Evolutionary conservation across 495 filamentous ascomycete genomes (phyloP).

Genomic region (Geoglossum glabrum): DNA sequence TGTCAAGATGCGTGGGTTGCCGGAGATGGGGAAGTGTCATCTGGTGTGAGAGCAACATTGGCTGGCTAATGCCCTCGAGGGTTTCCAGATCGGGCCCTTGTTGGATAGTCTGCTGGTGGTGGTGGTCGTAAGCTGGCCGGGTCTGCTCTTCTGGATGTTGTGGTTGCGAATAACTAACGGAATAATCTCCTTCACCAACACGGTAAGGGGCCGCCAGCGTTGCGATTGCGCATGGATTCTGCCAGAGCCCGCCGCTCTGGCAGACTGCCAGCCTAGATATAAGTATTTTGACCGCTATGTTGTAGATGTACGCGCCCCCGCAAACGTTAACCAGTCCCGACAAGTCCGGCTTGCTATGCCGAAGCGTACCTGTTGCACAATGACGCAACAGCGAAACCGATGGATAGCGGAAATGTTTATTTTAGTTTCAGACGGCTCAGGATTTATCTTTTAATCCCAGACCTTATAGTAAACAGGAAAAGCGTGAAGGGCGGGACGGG

Average conservation of each 20-base stretch:
- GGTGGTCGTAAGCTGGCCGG: slow-evolving; percentile 31
- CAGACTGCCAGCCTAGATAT: slow-evolving; percentile 30
- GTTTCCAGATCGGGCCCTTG: slow-evolving; percentile 8
- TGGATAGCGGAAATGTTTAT: not conserved
- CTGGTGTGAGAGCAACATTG: not conserved
- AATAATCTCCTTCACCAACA: slow-evolving; percentile 23
- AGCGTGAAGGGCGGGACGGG: not conserved
- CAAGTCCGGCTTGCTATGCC: not conserved
- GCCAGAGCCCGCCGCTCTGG: slow-evolving; percentile 52
- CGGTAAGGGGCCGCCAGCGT: slow-evolving; percentile 46
- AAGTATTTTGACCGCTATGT: not conserved
- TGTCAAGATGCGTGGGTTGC: not conserved
- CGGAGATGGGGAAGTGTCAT: slow-evolving; percentile 4
- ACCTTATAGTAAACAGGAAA: not conserved
- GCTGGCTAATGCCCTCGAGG: slow-evolving; percentile 1
- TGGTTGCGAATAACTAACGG: slow-evolving; percentile 43
- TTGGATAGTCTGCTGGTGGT: slow-evolving; percentile 24
- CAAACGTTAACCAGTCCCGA: slow-evolving; percentile 23
- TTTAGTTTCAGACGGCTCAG: not conserved
- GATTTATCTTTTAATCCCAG: not conserved
- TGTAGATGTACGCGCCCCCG: not conserved
- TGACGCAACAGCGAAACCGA: not conserved
- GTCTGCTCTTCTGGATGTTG: slow-evolving; percentile 35
- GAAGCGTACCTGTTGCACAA: not conserved
- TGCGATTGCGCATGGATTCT: slow-evolving; percentile 48